phyloP scores from a whole-genome alignment of 192 early-diverging fungal species.

The Coemansia javaensis region DNA sequence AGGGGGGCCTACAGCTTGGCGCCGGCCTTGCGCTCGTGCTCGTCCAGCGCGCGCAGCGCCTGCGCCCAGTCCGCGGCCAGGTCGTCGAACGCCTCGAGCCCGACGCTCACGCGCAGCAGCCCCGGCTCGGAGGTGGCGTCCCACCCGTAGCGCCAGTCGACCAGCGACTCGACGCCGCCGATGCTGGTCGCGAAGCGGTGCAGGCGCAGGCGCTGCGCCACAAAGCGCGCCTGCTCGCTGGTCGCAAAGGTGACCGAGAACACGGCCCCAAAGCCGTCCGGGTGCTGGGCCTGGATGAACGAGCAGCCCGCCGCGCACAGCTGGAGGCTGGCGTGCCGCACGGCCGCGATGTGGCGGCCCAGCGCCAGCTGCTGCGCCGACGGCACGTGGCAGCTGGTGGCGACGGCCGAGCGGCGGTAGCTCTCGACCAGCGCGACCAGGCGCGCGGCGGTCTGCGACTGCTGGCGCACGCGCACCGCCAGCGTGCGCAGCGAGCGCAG shows the following conservation, averaged over 20 bases:
- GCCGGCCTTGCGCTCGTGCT: background rate
- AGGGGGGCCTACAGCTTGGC: background rate
- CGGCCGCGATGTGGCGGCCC: slow-evolving; percentile 17
- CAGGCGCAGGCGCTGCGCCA: slow-evolving; percentile 41
- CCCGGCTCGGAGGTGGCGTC: slow-evolving; percentile 44
- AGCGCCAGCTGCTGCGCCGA: slow-evolving; percentile 13
- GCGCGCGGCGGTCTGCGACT: slow-evolving; percentile 53
- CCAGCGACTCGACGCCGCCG: slow-evolving; percentile 61
- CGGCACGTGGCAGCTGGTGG: slow-evolving; percentile 27
- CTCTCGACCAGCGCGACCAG: slow-evolving; percentile 53
- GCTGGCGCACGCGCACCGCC: slow-evolving; percentile 57
- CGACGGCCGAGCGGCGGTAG: slow-evolving; percentile 40
- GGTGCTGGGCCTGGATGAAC: slow-evolving; percentile 37
- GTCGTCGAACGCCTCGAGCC: slow-evolving; percentile 63
- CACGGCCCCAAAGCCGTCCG: slow-evolving; percentile 37
- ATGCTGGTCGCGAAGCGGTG: slow-evolving; percentile 60
- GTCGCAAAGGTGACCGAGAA: slow-evolving; percentile 48
- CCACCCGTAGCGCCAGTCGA: slow-evolving; percentile 59
- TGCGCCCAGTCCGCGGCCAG: slow-evolving; percentile 57
- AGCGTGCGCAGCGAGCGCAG: slow-evolving; percentile 59
- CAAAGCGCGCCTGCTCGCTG: slow-evolving; percentile 46
- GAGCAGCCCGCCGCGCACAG: slow-evolving; percentile 6
- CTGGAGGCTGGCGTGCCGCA: slow-evolving; percentile 41
- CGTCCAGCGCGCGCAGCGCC: slow-evolving; percentile 47
- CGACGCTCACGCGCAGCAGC: slow-evolving; percentile 61